Evolutionary conservation across 345 rosid species (phyloP).

Genomic region (Populus alba): DNA sequence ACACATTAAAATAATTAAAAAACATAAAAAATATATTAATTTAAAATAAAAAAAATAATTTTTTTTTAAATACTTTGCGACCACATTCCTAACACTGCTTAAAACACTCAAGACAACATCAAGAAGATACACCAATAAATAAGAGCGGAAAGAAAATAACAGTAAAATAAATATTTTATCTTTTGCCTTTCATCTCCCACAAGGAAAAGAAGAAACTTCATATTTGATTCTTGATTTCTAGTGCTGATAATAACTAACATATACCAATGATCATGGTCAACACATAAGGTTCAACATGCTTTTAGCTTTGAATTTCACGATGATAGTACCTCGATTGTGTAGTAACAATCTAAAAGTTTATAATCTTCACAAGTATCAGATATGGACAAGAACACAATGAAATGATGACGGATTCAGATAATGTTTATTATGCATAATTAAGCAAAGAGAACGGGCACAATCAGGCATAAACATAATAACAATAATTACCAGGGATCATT

Average conservation of each 20-base stretch:
- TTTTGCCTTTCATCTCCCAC: background rate
- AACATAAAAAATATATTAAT: too few relatives aligned
- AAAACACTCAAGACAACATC: background rate
- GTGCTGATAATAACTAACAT: background rate
- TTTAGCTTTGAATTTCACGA: background rate
- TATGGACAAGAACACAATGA: background rate
- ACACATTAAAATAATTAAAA: too few relatives aligned
- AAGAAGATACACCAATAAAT: background rate
- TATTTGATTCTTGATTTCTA: background rate
- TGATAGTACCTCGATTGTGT: background rate
- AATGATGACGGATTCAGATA: background rate
- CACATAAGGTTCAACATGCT: background rate
- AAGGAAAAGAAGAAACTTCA: background rate
- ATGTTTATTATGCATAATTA: background rate
- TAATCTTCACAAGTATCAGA: background rate
- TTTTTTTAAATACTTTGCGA: too few relatives aligned
- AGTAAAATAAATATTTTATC: background rate
- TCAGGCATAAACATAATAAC: background rate
- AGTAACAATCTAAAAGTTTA: background rate
- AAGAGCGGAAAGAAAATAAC: background rate
- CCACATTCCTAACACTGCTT: too few relatives aligned
- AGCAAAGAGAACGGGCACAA: background rate
- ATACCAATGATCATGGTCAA: background rate
- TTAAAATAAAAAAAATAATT: too few relatives aligned
- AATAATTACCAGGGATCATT: slow-evolving; percentile 65